Evolutionary conservation across 257 asterid genomes (phyloP).

Genomic region (Fraxinus cuspidata): DNA sequence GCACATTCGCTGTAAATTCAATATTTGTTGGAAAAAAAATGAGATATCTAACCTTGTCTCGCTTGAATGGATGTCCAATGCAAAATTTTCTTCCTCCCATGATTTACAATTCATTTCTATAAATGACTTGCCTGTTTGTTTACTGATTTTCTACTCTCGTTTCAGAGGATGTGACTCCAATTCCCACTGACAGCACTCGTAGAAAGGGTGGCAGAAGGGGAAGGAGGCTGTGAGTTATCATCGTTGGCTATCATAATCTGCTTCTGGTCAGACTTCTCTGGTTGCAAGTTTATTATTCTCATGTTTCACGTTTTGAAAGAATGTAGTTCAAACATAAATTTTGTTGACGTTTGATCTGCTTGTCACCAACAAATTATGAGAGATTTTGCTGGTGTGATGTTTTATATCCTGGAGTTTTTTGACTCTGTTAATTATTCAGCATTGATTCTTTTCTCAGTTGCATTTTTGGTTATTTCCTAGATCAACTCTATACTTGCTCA

Average conservation of each 20-base stretch:
- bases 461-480: neutral
- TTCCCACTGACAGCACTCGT: conserved; percentile 73
- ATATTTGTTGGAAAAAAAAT: too few relatives aligned
- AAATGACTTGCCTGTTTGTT: neutral
- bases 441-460: neutral
- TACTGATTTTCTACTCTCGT: neutral
- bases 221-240: conserved; percentile 54
- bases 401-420: neutral
- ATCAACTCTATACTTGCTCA: neutral
- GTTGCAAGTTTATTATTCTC: conserved; percentile 22
- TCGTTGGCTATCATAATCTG: neutral
- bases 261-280: conserved; percentile 16
- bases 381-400: conserved; percentile 12
- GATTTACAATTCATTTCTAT: too few relatives aligned
- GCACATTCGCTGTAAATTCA: too few relatives aligned
- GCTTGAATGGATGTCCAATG: too few relatives aligned
- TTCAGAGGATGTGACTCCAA: conserved; percentile 75
- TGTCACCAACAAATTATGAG: conserved; percentile 17
- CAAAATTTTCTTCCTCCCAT: too few relatives aligned
- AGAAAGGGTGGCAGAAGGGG: conserved; percentile 80
- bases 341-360: conserved; percentile 15
- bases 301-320: neutral
- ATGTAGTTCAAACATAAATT: neutral
- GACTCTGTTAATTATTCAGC: neutral
- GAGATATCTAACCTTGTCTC: too few relatives aligned